These are phyloP conservation scores for Lactuca sativa DNA, from an alignment of 129 eudicot genomes.

Conservation along the genomic window DNA sequence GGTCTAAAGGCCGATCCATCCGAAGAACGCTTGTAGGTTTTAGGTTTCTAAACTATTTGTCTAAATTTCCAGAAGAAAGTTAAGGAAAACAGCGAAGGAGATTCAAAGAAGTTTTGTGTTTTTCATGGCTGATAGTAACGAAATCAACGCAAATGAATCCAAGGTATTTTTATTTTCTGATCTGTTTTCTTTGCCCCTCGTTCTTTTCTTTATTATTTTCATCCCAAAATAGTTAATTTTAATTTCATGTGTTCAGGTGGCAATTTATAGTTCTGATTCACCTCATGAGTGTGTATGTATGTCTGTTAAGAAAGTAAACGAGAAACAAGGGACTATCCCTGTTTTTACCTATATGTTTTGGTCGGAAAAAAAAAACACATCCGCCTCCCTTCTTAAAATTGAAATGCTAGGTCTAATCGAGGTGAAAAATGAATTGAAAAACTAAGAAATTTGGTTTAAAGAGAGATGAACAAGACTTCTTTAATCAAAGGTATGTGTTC, in stretches of 20 bases:
- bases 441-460: too few species aligned
- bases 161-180: conserved; percentile 50
- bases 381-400: too few species aligned
- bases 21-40: neutral
- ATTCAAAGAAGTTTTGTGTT: neutral
- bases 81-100: neutral
- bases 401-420: too few species aligned
- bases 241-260: conserved; percentile 17
- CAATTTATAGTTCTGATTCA: too few species aligned
- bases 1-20: neutral
- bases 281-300: too few species aligned
- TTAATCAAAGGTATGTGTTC: too few species aligned
- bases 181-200: conserved; percentile 13
- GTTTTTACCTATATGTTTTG: too few species aligned
- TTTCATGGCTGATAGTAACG: conserved; percentile 86
- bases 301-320: too few species aligned
- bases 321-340: too few species aligned
- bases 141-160: conserved; percentile 77
- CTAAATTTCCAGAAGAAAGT: neutral
- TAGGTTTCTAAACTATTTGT: neutral
- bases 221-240: conserved; percentile 30
- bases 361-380: too few species aligned
- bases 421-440: too few species aligned
- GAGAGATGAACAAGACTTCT: too few species aligned
- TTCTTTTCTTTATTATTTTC: conserved; percentile 31